These are phyloP conservation scores for Fusarium lateritium DNA, from an alignment of 2,329 filamentous ascomycete species.

Conservation along the genomic window DNA sequence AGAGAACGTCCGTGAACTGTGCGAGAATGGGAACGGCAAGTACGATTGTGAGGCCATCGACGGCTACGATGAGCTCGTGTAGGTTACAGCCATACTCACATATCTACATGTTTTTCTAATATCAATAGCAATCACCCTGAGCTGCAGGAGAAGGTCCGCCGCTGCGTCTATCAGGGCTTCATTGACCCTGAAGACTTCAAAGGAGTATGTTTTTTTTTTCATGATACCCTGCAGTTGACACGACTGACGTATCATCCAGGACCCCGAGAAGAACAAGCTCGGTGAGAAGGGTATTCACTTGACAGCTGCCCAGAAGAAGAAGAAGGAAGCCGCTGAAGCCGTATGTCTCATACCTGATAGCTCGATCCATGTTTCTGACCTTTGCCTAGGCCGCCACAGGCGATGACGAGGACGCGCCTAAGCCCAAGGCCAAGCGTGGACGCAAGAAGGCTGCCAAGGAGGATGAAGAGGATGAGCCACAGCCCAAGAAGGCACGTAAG, in stretches of 20 bases:
- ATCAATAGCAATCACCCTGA: slow-evolving; percentile 65
- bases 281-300: slow-evolving; percentile 76
- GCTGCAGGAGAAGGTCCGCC: slow-evolving; percentile 79
- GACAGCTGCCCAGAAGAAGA: slow-evolving; percentile 55
- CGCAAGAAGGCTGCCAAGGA: slow-evolving; percentile 55
- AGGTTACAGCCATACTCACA: slow-evolving; percentile 45
- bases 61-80: slow-evolving; percentile 82
- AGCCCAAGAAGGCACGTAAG: slow-evolving; percentile 56
- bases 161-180: slow-evolving; percentile 81
- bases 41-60: slow-evolving; percentile 79
- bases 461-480: slow-evolving; percentile 54
- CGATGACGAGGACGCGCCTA: slow-evolving; percentile 49
- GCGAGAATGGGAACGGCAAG: slow-evolving; percentile 62
- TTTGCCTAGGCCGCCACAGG: slow-evolving; percentile 48
- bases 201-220: slow-evolving; percentile 72
- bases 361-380: slow-evolving; percentile 21
- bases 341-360: slow-evolving; percentile 28
- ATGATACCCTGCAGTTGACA: background rate
- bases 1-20: slow-evolving; percentile 72
- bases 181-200: slow-evolving; percentile 91
- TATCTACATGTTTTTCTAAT: slow-evolving; percentile 17
- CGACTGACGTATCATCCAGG: slow-evolving; percentile 63
- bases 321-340: slow-evolving; percentile 52
- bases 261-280: slow-evolving; percentile 79
- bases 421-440: slow-evolving; percentile 53